phyloP scores from a whole-genome alignment of 2,329 filamentous ascomycete genomes.

The Neonectria sp. region DNA sequence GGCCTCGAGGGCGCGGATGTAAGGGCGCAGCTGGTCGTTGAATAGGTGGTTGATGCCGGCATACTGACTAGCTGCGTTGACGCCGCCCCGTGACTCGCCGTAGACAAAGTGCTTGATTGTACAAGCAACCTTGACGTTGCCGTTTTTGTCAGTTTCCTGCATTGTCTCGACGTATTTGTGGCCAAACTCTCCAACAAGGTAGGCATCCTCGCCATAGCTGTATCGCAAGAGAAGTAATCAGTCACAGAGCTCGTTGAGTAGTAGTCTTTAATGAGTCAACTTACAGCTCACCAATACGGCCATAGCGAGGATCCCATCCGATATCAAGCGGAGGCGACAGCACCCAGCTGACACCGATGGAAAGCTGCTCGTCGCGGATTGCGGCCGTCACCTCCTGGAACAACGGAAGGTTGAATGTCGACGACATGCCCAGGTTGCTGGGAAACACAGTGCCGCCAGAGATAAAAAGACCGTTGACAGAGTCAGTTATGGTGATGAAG shows the following conservation, averaged over 20 bases:
- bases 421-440: slow-evolving; percentile 48
- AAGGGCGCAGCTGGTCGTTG: slow-evolving; percentile 51
- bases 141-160: slow-evolving; percentile 51
- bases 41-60: slow-evolving; percentile 54
- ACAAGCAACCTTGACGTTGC: slow-evolving; percentile 52
- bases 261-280: background rate
- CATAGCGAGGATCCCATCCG: slow-evolving; percentile 50
- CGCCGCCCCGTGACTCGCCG: slow-evolving; percentile 50
- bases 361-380: slow-evolving; percentile 51
- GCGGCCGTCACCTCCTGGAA: slow-evolving; percentile 47
- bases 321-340: slow-evolving; percentile 53
- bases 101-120: slow-evolving; percentile 57
- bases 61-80: slow-evolving; percentile 52
- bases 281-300: slow-evolving; percentile 40
- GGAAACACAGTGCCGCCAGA: slow-evolving; percentile 52
- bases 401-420: slow-evolving; percentile 50
- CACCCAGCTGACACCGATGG: slow-evolving; percentile 52
- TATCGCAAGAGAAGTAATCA: slow-evolving; percentile 40
- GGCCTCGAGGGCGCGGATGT: slow-evolving; percentile 49
- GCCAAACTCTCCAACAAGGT: slow-evolving; percentile 51
- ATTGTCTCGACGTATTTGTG: slow-evolving; percentile 53
- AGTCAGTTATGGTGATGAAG: slow-evolving; percentile 40
- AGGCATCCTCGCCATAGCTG: slow-evolving; percentile 53
- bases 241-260: background rate
- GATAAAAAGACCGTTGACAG: slow-evolving; percentile 50